Evolutionary conservation across 768 basidiomycete species (phyloP).

Genomic region (Kwoniella sp.): DNA sequence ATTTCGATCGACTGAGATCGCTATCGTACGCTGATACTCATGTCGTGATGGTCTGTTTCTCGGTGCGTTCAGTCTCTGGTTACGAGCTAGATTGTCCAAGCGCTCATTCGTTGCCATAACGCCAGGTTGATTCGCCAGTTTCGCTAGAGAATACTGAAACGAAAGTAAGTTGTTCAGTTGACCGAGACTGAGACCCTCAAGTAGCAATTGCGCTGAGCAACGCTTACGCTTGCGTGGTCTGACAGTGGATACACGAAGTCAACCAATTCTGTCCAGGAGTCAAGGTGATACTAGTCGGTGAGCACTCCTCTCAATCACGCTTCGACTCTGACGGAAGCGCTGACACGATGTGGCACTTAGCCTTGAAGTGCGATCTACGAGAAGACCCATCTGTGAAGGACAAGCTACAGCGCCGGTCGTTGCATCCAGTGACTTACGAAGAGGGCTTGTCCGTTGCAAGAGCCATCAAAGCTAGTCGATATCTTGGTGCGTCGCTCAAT

Average conservation of each 20-base stretch:
- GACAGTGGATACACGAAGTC: slow-evolving; percentile 90
- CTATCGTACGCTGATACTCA: slow-evolving; percentile 97
- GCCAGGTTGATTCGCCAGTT: slow-evolving; percentile 88
- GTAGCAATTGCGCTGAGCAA: no score
- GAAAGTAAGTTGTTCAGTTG: slow-evolving; percentile 68
- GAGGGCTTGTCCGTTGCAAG: slow-evolving; percentile 70
- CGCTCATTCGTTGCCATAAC: slow-evolving; percentile 1
- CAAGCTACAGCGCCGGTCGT: slow-evolving; percentile 69
- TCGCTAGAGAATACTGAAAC: slow-evolving; percentile 94
- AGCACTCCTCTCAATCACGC: slow-evolving; percentile 54
- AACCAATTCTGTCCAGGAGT: slow-evolving; percentile 89
- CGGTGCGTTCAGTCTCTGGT: slow-evolving; percentile 61
- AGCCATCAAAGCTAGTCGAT: slow-evolving; percentile 65
- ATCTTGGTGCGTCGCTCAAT: slow-evolving; percentile 72
- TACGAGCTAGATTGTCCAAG: background rate
- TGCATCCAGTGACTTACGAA: slow-evolving; percentile 83
- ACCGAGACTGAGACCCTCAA: no score
- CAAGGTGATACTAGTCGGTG: slow-evolving; percentile 90
- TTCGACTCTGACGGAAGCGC: slow-evolving; percentile 7
- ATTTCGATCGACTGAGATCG: slow-evolving; percentile 85
- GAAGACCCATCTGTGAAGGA: slow-evolving; percentile 76
- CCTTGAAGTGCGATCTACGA: slow-evolving; percentile 92
- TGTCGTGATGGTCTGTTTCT: slow-evolving; percentile 94
- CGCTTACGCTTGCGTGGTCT: background rate
- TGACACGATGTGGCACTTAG: slow-evolving; percentile 58